A percentile compares a stretch with the other conserved stretches of the same genome.
Conservation (phyloP, 495 filamentous ascomycete species). For the Hypomontagnella submonticulosa region DNA sequence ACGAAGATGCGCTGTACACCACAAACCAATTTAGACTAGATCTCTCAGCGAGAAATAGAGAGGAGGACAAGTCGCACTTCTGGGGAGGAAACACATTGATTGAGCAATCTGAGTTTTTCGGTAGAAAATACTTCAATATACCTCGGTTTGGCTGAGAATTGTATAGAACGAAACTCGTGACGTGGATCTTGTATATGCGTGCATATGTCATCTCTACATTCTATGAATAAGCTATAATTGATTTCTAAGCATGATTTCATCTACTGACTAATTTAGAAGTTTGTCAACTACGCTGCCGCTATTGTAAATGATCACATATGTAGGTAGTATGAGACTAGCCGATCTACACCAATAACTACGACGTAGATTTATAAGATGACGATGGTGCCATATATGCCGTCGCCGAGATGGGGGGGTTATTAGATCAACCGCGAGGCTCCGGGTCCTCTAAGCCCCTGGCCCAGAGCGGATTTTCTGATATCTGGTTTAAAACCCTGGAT, state of each 20-base stretch:
- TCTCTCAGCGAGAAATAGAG: slow-evolving; percentile 42
- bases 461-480: not conserved
- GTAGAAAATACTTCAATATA: slow-evolving; percentile 34
- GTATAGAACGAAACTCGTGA: slow-evolving; percentile 1
- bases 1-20: slow-evolving; percentile 24
- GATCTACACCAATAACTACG: not conserved
- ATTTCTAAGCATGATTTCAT: slow-evolving; percentile 36
- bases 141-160: slow-evolving; percentile 29
- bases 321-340: too few relatives aligned
- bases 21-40: slow-evolving; percentile 22
- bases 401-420: too few relatives aligned
- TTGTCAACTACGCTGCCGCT: not conserved
- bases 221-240: slow-evolving; percentile 35
- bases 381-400: not conserved
- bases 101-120: slow-evolving; percentile 18
- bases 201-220: slow-evolving; percentile 12
- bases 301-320: not conserved
- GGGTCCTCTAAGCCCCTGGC: not conserved
- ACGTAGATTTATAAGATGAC: slow-evolving; percentile 6
- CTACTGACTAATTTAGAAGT: slow-evolving; percentile 13
- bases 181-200: not conserved
- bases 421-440: not conserved
- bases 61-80: slow-evolving; percentile 17
- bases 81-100: slow-evolving; percentile 37
- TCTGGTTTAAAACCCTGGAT: not conserved